Evolutionary conservation across 768 basidiomycete genomes (phyloP).

Genomic region (Hortiboletus flavorubellus): DNA sequence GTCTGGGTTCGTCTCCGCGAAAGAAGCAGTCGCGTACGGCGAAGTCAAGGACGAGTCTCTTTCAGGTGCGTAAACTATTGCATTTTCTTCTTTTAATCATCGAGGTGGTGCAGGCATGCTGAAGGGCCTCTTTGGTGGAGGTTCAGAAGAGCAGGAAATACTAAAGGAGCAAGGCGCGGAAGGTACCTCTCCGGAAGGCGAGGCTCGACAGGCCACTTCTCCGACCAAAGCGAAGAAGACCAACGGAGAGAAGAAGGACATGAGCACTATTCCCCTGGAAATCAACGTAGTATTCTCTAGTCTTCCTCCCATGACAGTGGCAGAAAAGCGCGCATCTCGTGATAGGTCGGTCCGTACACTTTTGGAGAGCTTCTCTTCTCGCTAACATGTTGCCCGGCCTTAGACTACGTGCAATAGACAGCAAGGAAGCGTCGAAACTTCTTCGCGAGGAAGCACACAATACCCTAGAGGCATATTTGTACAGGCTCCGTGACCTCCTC

Average conservation of each 20-base stretch:
- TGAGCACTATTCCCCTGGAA: conserved; percentile 63
- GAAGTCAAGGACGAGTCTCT: conserved; percentile 81
- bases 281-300: conserved; percentile 58
- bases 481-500: conserved; percentile 81
- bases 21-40: conserved; percentile 74
- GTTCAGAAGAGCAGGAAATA: conserved; percentile 36
- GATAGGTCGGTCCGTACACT: conserved; percentile 51
- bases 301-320: conserved; percentile 70
- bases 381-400: conserved; percentile 4
- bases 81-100: conserved; percentile 7
- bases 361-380: background rate
- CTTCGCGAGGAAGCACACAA: conserved; percentile 90
- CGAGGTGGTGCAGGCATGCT: conserved; percentile 58
- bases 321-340: conserved; percentile 71
- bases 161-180: conserved; percentile 28
- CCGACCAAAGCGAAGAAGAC: conserved; percentile 36
- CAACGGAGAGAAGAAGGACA: conserved; percentile 36
- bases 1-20: conserved; percentile 79
- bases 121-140: conserved; percentile 80
- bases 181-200: conserved; percentile 24
- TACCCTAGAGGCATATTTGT: conserved; percentile 89
- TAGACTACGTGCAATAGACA: conserved; percentile 78
- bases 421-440: conserved; percentile 70
- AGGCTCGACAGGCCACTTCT: conserved; percentile 29
- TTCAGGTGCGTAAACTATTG: conserved; percentile 45